Base-by-base conservation (phyloP, 129 eudicot genomes). In the Chrysanthemum lavandulifolium region DNA sequence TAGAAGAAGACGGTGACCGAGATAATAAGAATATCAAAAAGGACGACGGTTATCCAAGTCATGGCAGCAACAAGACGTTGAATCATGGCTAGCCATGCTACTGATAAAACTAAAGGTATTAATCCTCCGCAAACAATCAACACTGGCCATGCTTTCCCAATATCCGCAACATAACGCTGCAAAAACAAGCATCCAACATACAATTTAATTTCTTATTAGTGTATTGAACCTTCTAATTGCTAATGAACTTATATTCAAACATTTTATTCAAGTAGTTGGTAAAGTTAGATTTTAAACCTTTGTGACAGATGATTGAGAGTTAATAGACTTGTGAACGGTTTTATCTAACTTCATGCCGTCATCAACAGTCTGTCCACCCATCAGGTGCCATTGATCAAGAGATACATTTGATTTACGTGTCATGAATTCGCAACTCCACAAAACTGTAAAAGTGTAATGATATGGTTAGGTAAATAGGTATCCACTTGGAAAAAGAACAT, bases 81-180 rank as follows among this genome's bases (percentile, higher is more conserved):
- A 67, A 94, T 90, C 96, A 94, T 71, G 69, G 88, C 82, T 77
- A 94, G 86, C 97, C 97, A 94, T 45, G 84, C 73, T 36, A 94
- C 80, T 14, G 99, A 90, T 69, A 94, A 23, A 67, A 90, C 72
- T 36, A 94, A 61, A 23, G 99, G 97, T 66, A 94, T 19, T 45
- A 94, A 68, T 78, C 97, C 99, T 80, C 99, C 99, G 72, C 99
- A 94, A 76, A 94, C 99, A 63, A 94, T 80, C 86, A 94, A 70
- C 12, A 94, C 96, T 5, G 96, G 97, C 99, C 99, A 94, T 13
- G 99, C 75, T 75, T 86, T 94, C 67, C 96, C 97, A 69, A 94
- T 82, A 77, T 94, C 99, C 55, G 99, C 96, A 73, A 86, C 88
- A 79, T 94, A 94, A 73, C 98, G 92, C 98, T 94, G 82, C 81